Percentiles rank a stretch among this genome's conserved stretches.
phyloP scores from a whole-genome alignment of 2,329 filamentous ascomycete genomes.

The Chaetomiaceae sp. region DNA sequence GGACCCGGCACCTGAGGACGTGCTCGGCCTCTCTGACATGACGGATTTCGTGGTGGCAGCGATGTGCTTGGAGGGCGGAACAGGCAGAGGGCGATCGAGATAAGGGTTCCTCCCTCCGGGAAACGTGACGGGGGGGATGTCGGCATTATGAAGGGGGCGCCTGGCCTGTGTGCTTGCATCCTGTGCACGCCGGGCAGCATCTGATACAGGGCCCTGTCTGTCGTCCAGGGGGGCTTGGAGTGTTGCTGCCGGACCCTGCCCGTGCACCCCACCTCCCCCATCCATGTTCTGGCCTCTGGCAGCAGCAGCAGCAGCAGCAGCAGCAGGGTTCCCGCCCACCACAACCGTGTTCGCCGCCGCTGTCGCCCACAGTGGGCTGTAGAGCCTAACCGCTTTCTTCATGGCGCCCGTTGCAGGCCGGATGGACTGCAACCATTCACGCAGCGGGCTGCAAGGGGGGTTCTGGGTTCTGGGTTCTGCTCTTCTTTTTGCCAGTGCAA shows the following conservation, averaged over 20 bases:
- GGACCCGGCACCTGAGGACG: constrained; percentile 33
- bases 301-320: too few relatives aligned
- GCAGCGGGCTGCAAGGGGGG: constrained; percentile 13
- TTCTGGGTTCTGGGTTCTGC: too few relatives aligned
- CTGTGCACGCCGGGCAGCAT: constrained; percentile 27
- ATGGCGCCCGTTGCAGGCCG: constrained; percentile 24
- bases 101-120: constrained; percentile 27
- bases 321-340: constrained; percentile 11
- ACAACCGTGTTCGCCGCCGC: constrained; percentile 6
- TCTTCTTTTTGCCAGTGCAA: background rate
- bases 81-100: constrained; percentile 28
- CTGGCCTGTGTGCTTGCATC: constrained; percentile 23
- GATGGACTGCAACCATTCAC: constrained; percentile 15
- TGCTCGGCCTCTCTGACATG: constrained; percentile 36
- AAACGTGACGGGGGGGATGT: constrained; percentile 27
- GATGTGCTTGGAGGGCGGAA: constrained; percentile 24
- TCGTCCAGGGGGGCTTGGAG: constrained; percentile 20
- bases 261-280: constrained; percentile 23
- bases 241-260: constrained; percentile 28
- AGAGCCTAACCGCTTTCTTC: constrained; percentile 31
- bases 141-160: constrained; percentile 29
- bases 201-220: constrained; percentile 32
- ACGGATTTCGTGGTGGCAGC: constrained; percentile 19
- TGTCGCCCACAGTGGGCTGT: constrained; percentile 24
- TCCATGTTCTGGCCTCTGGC: constrained; percentile 20